A percentile compares a stretch with the other conserved stretches of the same genome.
Conservation (phyloP, 768 basidiomycete species). For the Hygrocybe punicea region DNA sequence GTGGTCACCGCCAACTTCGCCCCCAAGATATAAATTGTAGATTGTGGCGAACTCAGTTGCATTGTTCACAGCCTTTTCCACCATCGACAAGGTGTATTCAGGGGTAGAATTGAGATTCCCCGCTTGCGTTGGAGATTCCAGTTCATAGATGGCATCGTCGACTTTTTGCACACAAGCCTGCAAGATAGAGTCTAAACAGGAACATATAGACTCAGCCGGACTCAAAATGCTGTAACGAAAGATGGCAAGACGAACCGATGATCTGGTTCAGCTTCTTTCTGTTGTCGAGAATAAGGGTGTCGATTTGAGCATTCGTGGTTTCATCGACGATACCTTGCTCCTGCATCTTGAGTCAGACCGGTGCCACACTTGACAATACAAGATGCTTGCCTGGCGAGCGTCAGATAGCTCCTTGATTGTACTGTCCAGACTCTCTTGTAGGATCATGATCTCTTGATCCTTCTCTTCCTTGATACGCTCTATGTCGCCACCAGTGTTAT, state of each 20-base stretch:
- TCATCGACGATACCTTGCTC: slow-evolving; percentile 80
- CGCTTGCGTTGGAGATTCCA: slow-evolving; percentile 91
- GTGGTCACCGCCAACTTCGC: slow-evolving; percentile 86
- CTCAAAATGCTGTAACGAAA: not conserved
- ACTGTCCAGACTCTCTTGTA: slow-evolving; percentile 93
- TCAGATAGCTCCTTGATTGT: slow-evolving; percentile 87
- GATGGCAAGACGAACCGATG: slow-evolving; percentile 56
- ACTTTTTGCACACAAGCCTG: slow-evolving; percentile 96
- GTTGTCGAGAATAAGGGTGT: slow-evolving; percentile 92
- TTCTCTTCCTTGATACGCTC: slow-evolving; percentile 90
- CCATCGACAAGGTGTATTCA: slow-evolving; percentile 96
- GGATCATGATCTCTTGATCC: slow-evolving; percentile 92
- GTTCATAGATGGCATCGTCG: slow-evolving; percentile 95
- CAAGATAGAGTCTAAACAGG: slow-evolving; percentile 81
- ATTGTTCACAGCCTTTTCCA: slow-evolving; percentile 92
- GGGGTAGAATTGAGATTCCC: slow-evolving; percentile 98
- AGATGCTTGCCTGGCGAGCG: slow-evolving; percentile 65
- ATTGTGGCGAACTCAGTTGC: slow-evolving; percentile 95
- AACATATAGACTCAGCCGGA: slow-evolving; percentile 13
- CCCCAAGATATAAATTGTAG: slow-evolving; percentile 86
- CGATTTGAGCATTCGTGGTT: slow-evolving; percentile 95
- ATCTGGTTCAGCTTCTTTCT: slow-evolving; percentile 97
- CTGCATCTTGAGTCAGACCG: slow-evolving; percentile 38
- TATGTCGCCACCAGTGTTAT: slow-evolving; percentile 68
- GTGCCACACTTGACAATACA: not conserved